Base-by-base conservation (phyloP, 352 stramenopile genomes). In the Phytophthora sp. region DNA sequence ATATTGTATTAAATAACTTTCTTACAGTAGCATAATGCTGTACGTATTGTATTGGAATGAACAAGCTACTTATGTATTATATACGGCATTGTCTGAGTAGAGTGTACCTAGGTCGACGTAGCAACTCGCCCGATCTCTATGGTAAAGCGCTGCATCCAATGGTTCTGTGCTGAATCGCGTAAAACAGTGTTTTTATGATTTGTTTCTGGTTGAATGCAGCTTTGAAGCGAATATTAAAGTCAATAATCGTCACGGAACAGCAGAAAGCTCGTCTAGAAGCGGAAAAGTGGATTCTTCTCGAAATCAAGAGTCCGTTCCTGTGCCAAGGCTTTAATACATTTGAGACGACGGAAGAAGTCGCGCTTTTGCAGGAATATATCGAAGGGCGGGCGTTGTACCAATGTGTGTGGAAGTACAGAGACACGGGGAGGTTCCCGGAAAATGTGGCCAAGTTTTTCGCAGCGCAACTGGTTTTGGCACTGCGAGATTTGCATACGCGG, bases 351-450 rank as follows among this genome's bases (percentile, higher is more conserved):
- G 53, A 62, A 4, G 46, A 74, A n/a, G 29, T 69, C 36, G 65
- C 31, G 2, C 33, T 94, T 9, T 39, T 88, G 42, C 76, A 88
- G 53, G 82, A 89, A 59, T 86, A 73, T 27, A 57, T 95, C 29
- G 71, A 89, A 35, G 84, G 84, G 9, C 69, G 81, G 38, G 69
- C 77, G 13, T 27, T 95, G 18, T 92, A 93, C 50, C 74, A 91
- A 56, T 91, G 81, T 38, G 67, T 95, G 9, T 93, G 86, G 82
- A 71, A 71, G 11, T 89, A 77, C 49, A 69, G 42, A n/a, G 50
- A 70, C 27, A 65, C 65, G 0, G 65, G 74, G 2, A 68, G 38
- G 8, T 88, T 93, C 29, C 70, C 83, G 0, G 84, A 93, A 66
- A 29, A 30, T 12, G 62, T 93, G 0, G 73, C 83, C 3, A 84